These are phyloP conservation scores for Irpex sp. DNA, from an alignment of 1,284 basidiomycete species.

Conservation along the genomic window DNA sequence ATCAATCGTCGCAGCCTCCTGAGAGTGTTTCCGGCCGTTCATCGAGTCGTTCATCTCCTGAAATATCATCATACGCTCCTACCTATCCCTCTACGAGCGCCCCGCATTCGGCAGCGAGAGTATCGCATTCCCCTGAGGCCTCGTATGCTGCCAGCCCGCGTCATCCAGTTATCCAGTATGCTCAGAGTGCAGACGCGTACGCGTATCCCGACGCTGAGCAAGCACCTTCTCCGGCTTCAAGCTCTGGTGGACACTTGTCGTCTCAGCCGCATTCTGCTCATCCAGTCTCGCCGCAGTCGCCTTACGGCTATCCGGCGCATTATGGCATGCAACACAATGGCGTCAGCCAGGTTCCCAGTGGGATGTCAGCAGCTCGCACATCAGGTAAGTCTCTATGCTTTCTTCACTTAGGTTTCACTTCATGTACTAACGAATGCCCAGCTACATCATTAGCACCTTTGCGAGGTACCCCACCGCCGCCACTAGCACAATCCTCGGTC, in stretches of 20 bases:
- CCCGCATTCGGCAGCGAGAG: slow-evolving; percentile 3
- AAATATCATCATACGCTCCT: slow-evolving; percentile 14
- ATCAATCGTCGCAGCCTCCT: slow-evolving; percentile 11
- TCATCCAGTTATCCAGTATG: not conserved
- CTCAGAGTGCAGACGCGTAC: not conserved
- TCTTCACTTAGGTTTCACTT: too few relatives aligned
- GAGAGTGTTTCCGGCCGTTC: slow-evolving; percentile 17
- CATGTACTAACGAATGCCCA: not conserved
- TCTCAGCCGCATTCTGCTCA: slow-evolving; percentile 5
- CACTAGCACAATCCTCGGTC: not conserved
- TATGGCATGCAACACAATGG: slow-evolving; percentile 1
- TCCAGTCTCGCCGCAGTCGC: slow-evolving; percentile 7
- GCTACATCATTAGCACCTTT: not conserved
- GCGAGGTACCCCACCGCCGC: not conserved
- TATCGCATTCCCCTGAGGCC: slow-evolving; percentile 6
- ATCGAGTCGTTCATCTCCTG: slow-evolving; percentile 21
- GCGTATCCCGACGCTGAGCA: slow-evolving; percentile 11
- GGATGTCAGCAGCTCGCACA: not conserved
- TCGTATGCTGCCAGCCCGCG: not conserved
- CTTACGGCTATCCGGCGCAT: slow-evolving; percentile 7
- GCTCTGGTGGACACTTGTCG: slow-evolving; percentile 8
- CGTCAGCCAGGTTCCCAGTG: not conserved
- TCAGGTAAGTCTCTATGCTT: not conserved
- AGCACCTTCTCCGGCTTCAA: slow-evolving; percentile 14
- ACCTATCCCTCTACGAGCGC: slow-evolving; percentile 3